Evolutionary conservation across 345 rosid species (phyloP).

Genomic region (Euphorbia peplus): DNA sequence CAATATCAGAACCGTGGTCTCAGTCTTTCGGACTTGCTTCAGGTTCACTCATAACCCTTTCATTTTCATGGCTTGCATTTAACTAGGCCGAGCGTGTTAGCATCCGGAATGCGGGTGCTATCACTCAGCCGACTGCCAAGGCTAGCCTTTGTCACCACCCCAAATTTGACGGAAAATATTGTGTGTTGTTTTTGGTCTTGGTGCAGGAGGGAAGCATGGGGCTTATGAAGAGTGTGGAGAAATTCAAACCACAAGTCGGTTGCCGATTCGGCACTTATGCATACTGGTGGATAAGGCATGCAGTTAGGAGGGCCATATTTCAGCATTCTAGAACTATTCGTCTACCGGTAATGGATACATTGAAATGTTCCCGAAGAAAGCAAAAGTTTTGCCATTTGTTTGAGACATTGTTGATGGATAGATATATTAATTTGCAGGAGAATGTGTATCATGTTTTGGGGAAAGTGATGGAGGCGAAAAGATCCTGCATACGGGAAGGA

Average conservation of each 20-base stretch:
- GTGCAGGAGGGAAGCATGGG: slow-evolving; percentile 84
- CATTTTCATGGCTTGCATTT: not conserved
- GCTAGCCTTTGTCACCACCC: not conserved
- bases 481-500: slow-evolving; percentile 52
- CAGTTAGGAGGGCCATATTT: slow-evolving; percentile 68
- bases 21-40: slow-evolving; percentile 73
- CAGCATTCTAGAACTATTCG: slow-evolving; percentile 77
- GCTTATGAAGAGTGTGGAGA: slow-evolving; percentile 80
- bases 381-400: not conserved
- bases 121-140: too few species aligned
- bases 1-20: slow-evolving; percentile 77
- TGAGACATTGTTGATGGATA: not conserved
- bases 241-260: slow-evolving; percentile 78
- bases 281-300: slow-evolving; percentile 90
- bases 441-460: slow-evolving; percentile 46
- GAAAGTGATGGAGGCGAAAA: slow-evolving; percentile 68
- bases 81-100: too few species aligned
- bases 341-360: slow-evolving; percentile 59
- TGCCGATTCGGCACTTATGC: slow-evolving; percentile 85
- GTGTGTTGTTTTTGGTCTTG: slow-evolving; percentile 13
- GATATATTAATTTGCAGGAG: slow-evolving; percentile 49
- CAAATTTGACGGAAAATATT: not conserved
- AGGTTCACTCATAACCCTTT: slow-evolving; percentile 42
- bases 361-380: not conserved
- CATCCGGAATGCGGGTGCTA: too few species aligned